Evolutionary conservation across 2,329 filamentous ascomycete species (phyloP).

Genomic region (Verticillium zaregamsianum): DNA sequence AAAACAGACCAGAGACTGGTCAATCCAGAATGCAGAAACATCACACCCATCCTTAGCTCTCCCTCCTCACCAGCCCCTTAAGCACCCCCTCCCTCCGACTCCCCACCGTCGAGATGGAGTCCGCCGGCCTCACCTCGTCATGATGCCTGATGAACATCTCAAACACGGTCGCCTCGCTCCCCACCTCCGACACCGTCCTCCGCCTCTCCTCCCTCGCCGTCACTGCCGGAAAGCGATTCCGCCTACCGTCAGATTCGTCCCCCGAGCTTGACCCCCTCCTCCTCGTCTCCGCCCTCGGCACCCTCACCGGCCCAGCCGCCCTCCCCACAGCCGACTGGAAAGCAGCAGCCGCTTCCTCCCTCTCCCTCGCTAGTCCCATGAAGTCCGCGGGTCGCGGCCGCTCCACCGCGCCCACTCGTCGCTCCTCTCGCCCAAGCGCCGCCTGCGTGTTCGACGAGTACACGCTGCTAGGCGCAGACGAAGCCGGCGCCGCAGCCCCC

Average conservation of each 20-base stretch:
- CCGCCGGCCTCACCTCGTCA: neutral
- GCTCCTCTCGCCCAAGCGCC: neutral
- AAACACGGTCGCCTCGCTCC: neutral
- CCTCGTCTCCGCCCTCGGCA: neutral
- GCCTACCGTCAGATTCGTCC: neutral
- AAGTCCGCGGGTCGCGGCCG: too few relatives aligned
- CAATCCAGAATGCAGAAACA: neutral
- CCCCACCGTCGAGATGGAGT: neutral
- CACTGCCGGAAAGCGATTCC: neutral
- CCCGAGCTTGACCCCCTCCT: neutral
- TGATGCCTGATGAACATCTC: constrained; percentile 1
- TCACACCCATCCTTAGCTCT: neutral
- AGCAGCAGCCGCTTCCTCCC: neutral
- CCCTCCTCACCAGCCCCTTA: neutral
- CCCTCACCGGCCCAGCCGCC: too few relatives aligned
- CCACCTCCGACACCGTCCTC: neutral
- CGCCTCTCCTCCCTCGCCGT: neutral
- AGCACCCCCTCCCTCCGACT: neutral
- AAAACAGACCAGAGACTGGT: too few relatives aligned
- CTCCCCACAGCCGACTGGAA: neutral
- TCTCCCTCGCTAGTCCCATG: neutral
- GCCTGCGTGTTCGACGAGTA: neutral
- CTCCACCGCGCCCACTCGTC: too few relatives aligned
- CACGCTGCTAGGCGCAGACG: neutral
- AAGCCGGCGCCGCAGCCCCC: neutral